These are phyloP conservation scores for Monosporozyma aerobia DNA, from an alignment of 805 yeast species.

Conservation along the genomic window DNA sequence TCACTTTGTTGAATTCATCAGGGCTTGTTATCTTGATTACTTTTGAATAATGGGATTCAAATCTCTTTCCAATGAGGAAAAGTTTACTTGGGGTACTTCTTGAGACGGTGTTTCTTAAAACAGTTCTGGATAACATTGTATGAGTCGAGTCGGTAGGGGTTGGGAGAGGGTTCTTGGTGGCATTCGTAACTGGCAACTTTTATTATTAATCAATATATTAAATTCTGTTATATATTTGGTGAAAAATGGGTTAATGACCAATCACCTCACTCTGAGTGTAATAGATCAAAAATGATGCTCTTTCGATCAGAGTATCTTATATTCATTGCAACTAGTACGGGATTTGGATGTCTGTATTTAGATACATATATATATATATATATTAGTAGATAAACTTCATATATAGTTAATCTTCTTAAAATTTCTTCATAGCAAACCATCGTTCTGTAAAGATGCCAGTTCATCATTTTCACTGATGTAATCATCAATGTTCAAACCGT, in stretches of 20 bases:
- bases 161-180: neutral
- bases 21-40: slow-evolving; percentile 25
- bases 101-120: neutral
- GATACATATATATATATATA: too few relatives aligned
- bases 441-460: slow-evolving; percentile 12
- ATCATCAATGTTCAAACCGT: slow-evolving; percentile 19
- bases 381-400: too few relatives aligned
- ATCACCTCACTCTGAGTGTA: too few relatives aligned
- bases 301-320: too few relatives aligned
- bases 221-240: too few relatives aligned
- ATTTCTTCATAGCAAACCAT: slow-evolving; percentile 12
- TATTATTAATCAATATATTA: neutral
- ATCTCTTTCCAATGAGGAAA: slow-evolving; percentile 3
- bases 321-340: too few relatives aligned
- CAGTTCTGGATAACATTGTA: neutral
- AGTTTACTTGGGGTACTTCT: slow-evolving; percentile 1
- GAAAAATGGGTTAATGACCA: too few relatives aligned
- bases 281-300: too few relatives aligned
- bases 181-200: neutral
- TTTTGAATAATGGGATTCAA: slow-evolving; percentile 10
- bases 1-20: neutral
- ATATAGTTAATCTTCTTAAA: too few relatives aligned
- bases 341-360: too few relatives aligned
- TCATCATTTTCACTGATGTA: slow-evolving; percentile 17
- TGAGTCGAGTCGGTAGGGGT: neutral